These are phyloP conservation scores for Phaffia tasmanica DNA, from an alignment of 768 basidiomycete species.

Conservation along the genomic window DNA sequence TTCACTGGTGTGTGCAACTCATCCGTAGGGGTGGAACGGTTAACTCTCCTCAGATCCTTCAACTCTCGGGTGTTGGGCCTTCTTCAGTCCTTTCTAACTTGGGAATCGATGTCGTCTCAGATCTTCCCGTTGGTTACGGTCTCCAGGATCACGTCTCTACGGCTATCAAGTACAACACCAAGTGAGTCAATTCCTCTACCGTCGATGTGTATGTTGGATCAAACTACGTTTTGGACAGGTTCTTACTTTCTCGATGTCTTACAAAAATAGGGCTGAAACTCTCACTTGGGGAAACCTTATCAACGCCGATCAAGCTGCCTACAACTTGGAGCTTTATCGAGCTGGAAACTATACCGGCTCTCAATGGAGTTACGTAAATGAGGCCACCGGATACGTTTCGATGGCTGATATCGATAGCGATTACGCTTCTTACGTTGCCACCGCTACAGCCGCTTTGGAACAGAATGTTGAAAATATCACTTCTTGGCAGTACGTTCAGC, in stretches of 20 bases:
- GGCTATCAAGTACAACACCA: not conserved
- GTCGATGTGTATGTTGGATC: too few relatives aligned
- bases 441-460: conserved; percentile 1
- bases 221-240: too few relatives aligned
- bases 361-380: conserved; percentile 23
- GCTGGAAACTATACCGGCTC: conserved; percentile 13
- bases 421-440: conserved; percentile 14
- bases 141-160: conserved; percentile 36
- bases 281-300: conserved; percentile 11
- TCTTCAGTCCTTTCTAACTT: conserved; percentile 45
- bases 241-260: not conserved
- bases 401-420: conserved; percentile 15
- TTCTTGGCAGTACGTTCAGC: conserved; percentile 25
- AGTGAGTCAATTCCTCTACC: not conserved
- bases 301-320: conserved; percentile 1
- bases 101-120: conserved; percentile 43
- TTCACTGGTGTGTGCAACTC: not conserved
- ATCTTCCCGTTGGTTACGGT: conserved; percentile 55
- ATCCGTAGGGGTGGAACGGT: conserved; percentile 41
- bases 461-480: conserved; percentile 29
- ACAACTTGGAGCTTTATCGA: not conserved
- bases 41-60: conserved; percentile 49
- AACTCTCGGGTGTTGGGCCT: conserved; percentile 53
- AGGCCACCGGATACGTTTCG: conserved; percentile 18
- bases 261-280: not conserved